phyloP scores from a whole-genome alignment of 108 stramenopile genomes.

The Cyclotella baltica region DNA sequence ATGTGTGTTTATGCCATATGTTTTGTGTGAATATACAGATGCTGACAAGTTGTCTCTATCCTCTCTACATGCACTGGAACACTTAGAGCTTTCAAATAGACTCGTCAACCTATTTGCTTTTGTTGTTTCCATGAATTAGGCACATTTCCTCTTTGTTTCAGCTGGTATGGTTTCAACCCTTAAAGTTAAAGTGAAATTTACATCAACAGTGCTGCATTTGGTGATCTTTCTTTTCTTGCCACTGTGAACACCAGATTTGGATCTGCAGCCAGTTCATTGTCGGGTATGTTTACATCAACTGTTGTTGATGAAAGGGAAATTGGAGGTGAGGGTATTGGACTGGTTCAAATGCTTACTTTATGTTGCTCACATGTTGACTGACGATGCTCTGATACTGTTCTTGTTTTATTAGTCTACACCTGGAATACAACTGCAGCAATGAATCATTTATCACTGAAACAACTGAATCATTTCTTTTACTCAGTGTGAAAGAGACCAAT shows the following conservation, averaged over 20 bases:
- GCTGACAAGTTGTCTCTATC: neutral
- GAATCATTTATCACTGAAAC: no score
- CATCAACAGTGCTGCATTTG: conserved; percentile 32
- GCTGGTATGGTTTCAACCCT: conserved; percentile 91
- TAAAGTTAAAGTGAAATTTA: conserved; percentile 79
- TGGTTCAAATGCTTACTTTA: neutral
- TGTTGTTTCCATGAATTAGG: conserved; percentile 55
- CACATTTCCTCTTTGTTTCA: conserved; percentile 94
- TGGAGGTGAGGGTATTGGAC: conserved; percentile 19
- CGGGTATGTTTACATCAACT: conserved; percentile 71
- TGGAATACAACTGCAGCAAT: conserved; percentile 64
- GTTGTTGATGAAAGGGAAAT: conserved; percentile 51
- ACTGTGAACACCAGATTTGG: conserved; percentile 83
- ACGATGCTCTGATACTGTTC: neutral
- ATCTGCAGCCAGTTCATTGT: conserved; percentile 61
- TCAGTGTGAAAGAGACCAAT: no score
- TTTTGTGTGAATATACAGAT: no score
- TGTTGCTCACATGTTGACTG: neutral
- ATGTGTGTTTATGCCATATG: neutral
- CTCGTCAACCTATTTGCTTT: neutral
- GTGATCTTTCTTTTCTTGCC: conserved; percentile 68
- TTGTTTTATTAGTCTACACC: conserved; percentile 12
- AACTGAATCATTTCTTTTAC: no score
- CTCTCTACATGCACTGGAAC: neutral
- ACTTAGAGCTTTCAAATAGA: neutral